Conservation (phyloP, 352 stramenopile genomes). For the Globisporangium apiculatum region DNA sequence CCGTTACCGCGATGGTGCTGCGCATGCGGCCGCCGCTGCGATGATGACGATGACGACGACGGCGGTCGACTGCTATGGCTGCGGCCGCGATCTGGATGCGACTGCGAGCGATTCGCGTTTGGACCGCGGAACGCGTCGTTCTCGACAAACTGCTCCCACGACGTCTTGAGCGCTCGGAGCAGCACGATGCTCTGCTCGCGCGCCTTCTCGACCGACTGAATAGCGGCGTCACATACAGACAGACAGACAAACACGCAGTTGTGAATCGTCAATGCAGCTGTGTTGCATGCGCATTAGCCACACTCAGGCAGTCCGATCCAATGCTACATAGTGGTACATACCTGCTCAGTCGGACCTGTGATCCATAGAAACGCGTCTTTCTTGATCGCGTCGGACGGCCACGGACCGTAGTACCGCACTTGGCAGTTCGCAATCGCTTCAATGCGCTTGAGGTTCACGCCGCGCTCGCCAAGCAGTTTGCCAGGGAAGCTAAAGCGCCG, state of each 20-base stretch:
- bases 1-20: not conserved
- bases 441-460: conserved; percentile 56
- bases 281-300: no score
- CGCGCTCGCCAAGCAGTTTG: conserved; percentile 52
- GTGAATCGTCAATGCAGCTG: not conserved
- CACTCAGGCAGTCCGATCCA: not conserved
- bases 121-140: conserved; percentile 1
- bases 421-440: conserved; percentile 29
- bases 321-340: not conserved
- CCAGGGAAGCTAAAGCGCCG: conserved; percentile 58
- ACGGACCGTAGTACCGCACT: conserved; percentile 16
- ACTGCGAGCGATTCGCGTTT: not conserved
- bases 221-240: not conserved
- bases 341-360: conserved; percentile 13
- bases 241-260: not conserved
- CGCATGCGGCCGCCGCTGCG: conserved; percentile 3
- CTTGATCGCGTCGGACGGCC: conserved; percentile 5
- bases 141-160: conserved; percentile 16
- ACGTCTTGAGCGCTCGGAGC: conserved; percentile 13
- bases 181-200: conserved; percentile 11
- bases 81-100: conserved; percentile 5
- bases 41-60: not conserved
- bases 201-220: conserved; percentile 12
- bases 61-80: conserved; percentile 2
- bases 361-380: conserved; percentile 11